Conservation (phyloP, 2,329 filamentous ascomycete genomes). For the Magnaporthiopsis poae region DNA sequence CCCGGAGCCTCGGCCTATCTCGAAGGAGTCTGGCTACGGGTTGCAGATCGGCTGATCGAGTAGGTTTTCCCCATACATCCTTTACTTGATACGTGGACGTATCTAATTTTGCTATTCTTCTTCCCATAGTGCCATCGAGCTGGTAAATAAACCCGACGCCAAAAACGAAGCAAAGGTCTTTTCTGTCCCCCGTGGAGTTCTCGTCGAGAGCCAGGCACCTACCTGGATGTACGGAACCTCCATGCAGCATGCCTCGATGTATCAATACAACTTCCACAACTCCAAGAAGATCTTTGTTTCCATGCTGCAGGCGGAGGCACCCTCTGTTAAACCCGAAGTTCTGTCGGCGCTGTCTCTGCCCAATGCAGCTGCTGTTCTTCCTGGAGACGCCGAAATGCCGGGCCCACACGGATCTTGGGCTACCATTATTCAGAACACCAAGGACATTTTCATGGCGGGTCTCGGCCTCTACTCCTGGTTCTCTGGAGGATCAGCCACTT, state of each 20-base stretch:
- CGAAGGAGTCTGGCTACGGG: constrained; percentile 55
- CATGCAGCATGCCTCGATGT: constrained; percentile 36
- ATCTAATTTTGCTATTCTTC: background rate
- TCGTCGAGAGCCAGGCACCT: constrained; percentile 18
- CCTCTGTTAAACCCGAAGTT: constrained; percentile 37
- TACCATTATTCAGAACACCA: constrained; percentile 7
- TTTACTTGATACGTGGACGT: background rate
- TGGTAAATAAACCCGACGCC: too few relatives aligned
- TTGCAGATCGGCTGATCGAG: constrained; percentile 45
- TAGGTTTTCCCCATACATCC: background rate
- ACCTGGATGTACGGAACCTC: constrained; percentile 30
- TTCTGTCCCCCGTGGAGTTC: constrained; percentile 25
- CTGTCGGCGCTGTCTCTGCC: constrained; percentile 30
- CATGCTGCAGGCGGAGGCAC: constrained; percentile 30
- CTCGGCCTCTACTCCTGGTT: constrained; percentile 3
- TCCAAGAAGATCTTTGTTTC: constrained; percentile 37
- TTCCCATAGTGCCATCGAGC: background rate
- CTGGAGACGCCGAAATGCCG: constrained; percentile 6
- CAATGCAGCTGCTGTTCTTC: constrained; percentile 15
- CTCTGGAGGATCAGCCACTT: constrained; percentile 9
- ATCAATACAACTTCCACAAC: constrained; percentile 37
- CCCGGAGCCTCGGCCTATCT: constrained; percentile 34
- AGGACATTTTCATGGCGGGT: constrained; percentile 12
- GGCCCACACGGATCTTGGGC: background rate
- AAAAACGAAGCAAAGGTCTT: constrained; percentile 20